phyloP scores from a whole-genome alignment of 1,284 basidiomycete species.

The Athelia sp. region DNA sequence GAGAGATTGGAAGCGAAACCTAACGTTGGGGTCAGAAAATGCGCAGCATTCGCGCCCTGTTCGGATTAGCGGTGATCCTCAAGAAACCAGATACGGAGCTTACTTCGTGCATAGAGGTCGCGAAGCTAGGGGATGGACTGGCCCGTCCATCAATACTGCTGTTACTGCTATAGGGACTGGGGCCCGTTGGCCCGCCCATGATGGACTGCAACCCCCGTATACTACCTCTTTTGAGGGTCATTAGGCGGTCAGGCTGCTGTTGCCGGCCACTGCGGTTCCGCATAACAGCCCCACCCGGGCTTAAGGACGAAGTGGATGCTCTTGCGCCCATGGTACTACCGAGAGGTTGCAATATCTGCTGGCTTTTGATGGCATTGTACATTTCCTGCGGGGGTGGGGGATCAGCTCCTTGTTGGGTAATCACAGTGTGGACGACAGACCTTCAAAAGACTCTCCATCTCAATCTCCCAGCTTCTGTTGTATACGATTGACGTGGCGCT shows the following conservation, averaged over 20 bases:
- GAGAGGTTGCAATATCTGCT: conserved; percentile 85
- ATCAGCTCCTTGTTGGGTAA: conserved; percentile 6
- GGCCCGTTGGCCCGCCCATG: conserved; percentile 50
- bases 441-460: conserved; percentile 84
- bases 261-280: conserved; percentile 67
- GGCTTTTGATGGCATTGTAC: conserved; percentile 85
- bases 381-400: conserved; percentile 66
- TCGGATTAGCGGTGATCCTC: conserved; percentile 1
- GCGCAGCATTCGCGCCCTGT: conserved; percentile 30
- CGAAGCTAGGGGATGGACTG: conserved; percentile 86
- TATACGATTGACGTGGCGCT: conserved; percentile 30
- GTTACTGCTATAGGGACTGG: conserved; percentile 75
- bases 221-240: conserved; percentile 83
- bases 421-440: conserved; percentile 32
- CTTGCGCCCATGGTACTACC: conserved; percentile 36
- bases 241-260: conserved; percentile 63
- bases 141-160: conserved; percentile 79
- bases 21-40: conserved; percentile 73
- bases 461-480: conserved; percentile 73
- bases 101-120: conserved; percentile 81
- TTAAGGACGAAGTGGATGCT: conserved; percentile 49
- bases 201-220: conserved; percentile 83
- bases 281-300: conserved; percentile 42
- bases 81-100: conserved; percentile 14
- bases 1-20: conserved; percentile 96